These are phyloP conservation scores for Lojkania enalia DNA, from an alignment of 2,329 filamentous ascomycete genomes.

Conservation along the genomic window DNA sequence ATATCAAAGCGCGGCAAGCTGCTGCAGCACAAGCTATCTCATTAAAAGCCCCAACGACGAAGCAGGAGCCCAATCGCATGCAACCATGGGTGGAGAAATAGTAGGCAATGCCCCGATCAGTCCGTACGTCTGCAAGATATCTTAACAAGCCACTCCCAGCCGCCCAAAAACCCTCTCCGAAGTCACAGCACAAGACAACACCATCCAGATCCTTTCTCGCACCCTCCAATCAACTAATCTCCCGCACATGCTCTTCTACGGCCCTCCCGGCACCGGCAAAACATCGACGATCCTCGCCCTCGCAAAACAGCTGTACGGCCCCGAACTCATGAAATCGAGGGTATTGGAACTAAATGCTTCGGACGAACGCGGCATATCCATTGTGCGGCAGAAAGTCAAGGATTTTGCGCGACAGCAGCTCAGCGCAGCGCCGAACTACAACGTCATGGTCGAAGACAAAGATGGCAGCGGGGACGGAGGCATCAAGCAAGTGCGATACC, in stretches of 20 bases:
- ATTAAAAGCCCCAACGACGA: slow-evolving; percentile 65
- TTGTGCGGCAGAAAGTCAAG: slow-evolving; percentile 97
- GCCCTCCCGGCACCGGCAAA: slow-evolving; percentile 95
- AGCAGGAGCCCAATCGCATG: slow-evolving; percentile 65
- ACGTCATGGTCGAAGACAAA: slow-evolving; percentile 60
- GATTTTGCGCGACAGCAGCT: slow-evolving; percentile 96
- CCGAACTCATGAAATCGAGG: slow-evolving; percentile 86
- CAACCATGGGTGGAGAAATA: slow-evolving; percentile 99
- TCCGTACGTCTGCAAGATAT: not conserved
- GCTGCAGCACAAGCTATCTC: slow-evolving; percentile 74
- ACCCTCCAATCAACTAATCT: slow-evolving; percentile 96
- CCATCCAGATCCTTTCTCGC: slow-evolving; percentile 86
- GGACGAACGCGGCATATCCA: slow-evolving; percentile 95
- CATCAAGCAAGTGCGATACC: slow-evolving; percentile 48
- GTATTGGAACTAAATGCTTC: slow-evolving; percentile 99
- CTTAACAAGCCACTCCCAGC: slow-evolving; percentile 53
- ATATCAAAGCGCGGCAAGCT: slow-evolving; percentile 80
- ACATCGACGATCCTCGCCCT: slow-evolving; percentile 97
- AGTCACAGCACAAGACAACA: slow-evolving; percentile 97
- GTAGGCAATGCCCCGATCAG: too few species aligned
- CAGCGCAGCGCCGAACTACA: slow-evolving; percentile 71
- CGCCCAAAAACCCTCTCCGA: slow-evolving; percentile 92
- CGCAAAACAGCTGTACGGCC: slow-evolving; percentile 95
- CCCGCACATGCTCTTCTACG: slow-evolving; percentile 99
- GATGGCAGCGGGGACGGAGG: slow-evolving; percentile 29